Conservation (phyloP, 2,329 filamentous ascomycete species). For the Canariomyces notabilis region DNA sequence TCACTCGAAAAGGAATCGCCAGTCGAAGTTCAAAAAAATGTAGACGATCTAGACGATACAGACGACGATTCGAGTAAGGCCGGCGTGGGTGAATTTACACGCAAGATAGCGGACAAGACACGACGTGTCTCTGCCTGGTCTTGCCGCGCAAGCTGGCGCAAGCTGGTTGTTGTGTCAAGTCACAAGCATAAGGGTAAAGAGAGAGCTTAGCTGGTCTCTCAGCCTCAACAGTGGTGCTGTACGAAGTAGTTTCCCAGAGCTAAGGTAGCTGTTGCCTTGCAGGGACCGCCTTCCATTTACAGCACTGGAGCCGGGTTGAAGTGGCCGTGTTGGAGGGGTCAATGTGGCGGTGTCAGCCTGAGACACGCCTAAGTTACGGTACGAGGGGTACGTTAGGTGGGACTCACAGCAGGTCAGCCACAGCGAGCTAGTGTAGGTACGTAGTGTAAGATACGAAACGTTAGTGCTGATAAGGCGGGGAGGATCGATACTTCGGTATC, state of each 20-base stretch:
- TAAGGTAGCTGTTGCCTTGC: not conserved
- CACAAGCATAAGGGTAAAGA: not conserved
- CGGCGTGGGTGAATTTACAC: too few relatives aligned
- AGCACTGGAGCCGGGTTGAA: not conserved
- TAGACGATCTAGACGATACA: too few relatives aligned
- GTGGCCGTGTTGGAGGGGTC: not conserved
- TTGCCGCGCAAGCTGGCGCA: not conserved
- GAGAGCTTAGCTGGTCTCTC: not conserved
- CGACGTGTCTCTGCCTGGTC: not conserved
- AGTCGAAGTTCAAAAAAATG: not conserved
- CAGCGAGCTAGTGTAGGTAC: too few relatives aligned
- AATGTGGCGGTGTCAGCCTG: not conserved
- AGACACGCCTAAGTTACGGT: too few relatives aligned
- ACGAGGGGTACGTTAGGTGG: too few relatives aligned
- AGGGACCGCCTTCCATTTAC: not conserved
- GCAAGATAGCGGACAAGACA: not conserved
- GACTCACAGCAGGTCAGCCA: not conserved
- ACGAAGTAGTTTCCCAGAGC: too few relatives aligned
- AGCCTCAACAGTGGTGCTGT: slow-evolving; percentile 2
- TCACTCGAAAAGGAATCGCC: not conserved
- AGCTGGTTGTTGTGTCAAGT: not conserved
- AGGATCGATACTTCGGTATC: too few relatives aligned
- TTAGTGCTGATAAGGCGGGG: too few relatives aligned
- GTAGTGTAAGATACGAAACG: too few relatives aligned
- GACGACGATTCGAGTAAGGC: too few relatives aligned